Conservation (phyloP, 345 rosid genomes). For the Ceriops zippeliana region DNA sequence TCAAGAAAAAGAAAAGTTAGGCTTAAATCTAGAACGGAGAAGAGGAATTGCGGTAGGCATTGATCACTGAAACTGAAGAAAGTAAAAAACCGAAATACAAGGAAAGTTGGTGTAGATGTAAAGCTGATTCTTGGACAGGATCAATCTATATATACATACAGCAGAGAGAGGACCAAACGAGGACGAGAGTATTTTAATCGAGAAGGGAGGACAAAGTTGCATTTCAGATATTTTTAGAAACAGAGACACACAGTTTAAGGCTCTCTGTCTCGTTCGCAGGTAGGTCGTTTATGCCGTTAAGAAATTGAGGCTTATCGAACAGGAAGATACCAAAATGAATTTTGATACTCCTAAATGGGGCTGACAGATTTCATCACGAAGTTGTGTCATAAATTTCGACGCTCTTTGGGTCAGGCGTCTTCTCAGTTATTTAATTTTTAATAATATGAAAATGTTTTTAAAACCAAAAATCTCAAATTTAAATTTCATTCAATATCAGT, state of each 20-base stretch:
- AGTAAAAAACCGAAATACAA: background rate
- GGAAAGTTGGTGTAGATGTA: background rate
- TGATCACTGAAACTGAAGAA: no score
- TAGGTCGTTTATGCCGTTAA: slow-evolving; percentile 24
- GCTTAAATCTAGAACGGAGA: background rate
- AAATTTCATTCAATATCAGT: no score
- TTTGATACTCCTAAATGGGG: slow-evolving; percentile 9
- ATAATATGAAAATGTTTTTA: background rate
- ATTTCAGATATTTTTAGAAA: background rate
- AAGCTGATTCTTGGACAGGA: background rate
- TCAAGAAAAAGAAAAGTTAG: no score
- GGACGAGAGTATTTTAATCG: background rate
- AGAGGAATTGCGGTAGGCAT: background rate
- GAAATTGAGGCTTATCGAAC: background rate
- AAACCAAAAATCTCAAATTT: no score
- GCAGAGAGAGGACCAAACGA: background rate
- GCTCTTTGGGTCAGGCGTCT: background rate
- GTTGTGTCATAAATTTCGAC: slow-evolving; percentile 41
- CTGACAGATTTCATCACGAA: slow-evolving; percentile 7
- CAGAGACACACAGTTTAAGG: background rate
- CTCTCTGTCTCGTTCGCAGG: background rate
- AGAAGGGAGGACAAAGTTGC: background rate
- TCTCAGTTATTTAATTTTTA: background rate
- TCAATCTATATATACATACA: background rate
- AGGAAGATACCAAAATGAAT: slow-evolving; percentile 5